Evolutionary conservation across 192 early-diverging fungal species (phyloP).

Genomic region (Entomortierella chlamydospora): DNA sequence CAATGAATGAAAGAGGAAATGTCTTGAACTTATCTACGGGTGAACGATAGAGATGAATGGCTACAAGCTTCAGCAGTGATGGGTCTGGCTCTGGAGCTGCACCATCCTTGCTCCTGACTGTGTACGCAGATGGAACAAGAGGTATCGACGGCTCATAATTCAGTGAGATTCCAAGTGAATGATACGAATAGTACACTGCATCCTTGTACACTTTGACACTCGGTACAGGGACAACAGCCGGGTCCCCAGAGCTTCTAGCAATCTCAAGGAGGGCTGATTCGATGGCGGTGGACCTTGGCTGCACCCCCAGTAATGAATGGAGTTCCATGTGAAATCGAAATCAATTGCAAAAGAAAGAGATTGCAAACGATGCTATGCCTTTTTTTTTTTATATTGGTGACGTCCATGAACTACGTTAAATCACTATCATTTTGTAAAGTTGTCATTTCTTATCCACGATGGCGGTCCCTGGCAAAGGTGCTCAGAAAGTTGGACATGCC

Average conservation of each 20-base stretch:
- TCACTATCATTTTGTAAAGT: too few species aligned
- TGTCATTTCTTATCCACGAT: constrained; percentile 9
- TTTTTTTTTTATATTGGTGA: too few species aligned
- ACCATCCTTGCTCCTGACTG: not conserved
- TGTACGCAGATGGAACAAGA: constrained; percentile 4
- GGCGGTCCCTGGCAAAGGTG: constrained; percentile 30
- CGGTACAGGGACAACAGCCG: constrained; percentile 12
- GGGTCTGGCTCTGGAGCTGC: constrained; percentile 1
- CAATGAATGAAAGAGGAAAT: constrained; percentile 39
- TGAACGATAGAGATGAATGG: constrained; percentile 59
- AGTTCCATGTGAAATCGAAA: constrained; percentile 18
- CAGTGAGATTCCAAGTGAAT: constrained; percentile 55
- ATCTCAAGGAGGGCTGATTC: not conserved
- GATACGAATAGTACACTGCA: constrained; percentile 55
- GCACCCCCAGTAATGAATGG: constrained; percentile 25
- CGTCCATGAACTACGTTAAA: too few species aligned
- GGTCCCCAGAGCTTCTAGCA: not conserved
- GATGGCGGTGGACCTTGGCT: constrained; percentile 9
- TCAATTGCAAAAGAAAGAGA: not conserved
- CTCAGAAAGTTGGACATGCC: constrained; percentile 33
- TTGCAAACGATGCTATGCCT: too few species aligned
- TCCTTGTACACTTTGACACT: constrained; percentile 54
- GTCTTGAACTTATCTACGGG: constrained; percentile 54
- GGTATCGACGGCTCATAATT: constrained; percentile 46
- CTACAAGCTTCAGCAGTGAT: constrained; percentile 30